Base-by-base conservation (phyloP, 768 basidiomycete genomes). In the Termitomyces eurrhizus region DNA sequence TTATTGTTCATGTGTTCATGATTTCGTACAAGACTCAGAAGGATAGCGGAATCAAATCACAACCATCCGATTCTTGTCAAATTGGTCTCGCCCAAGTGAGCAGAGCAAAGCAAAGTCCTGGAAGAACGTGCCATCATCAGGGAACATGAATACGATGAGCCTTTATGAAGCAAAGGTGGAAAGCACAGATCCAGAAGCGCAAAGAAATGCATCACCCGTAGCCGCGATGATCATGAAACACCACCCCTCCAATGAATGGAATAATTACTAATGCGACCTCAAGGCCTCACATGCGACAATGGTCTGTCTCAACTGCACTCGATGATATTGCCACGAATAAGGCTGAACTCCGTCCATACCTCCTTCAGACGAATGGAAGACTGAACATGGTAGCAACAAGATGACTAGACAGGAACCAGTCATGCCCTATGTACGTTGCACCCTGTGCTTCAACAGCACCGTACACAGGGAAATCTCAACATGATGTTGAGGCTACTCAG, bases 401-500 rank as follows among this genome's bases (percentile, higher is more conserved):
- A 45, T 5, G 29, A 2, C 2, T 14, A n/a, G 7, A 7, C 18
- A 7, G 8, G 3, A n/a, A 41, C 32, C 44, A 16, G 16, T 7
- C 44, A 24, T 46, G 26, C 18, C 16, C 13, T 32, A 21, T 21
- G 29, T 14, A 42, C 39, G 13, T 8, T 5, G 26, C n/a, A 53
- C 37, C 11, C 6, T 24, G 41, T 18, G 11, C 35, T 24, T 39
- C 29, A 11, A 46, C 33, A 44, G n/a, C 44, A 13, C 14, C n/a
- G 33, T 33, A 45, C 32, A 6, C 14, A 42, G 9, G 32, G 24
- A n/a, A 53, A 53, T 55, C 59, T 55, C 59, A 55, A 60, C 59
- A 55, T 4, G 6, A 60, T 50, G 59, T 60, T 48, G 36, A 55
- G 59, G 44, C n/a, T 33, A 59, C 58, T 59, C 58, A 59, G 58